These are phyloP conservation scores for Oidium heveae DNA, from an alignment of 2,329 filamentous ascomycete genomes.

Conservation along the genomic window DNA sequence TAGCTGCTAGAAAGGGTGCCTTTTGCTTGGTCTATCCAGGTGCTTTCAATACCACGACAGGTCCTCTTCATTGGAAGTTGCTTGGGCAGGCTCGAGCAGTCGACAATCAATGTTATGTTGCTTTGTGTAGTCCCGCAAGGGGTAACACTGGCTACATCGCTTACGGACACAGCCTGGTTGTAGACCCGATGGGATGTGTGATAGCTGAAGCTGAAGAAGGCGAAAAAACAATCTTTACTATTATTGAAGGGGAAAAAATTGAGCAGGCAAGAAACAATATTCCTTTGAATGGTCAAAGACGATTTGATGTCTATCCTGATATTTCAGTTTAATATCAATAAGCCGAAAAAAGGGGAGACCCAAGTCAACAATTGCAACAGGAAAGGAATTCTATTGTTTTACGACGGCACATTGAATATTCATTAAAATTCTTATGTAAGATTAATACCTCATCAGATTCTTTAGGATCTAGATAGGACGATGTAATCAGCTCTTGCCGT, in stretches of 20 bases:
- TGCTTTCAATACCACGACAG: constrained; percentile 91
- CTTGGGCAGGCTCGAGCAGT: constrained; percentile 61
- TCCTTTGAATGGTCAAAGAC: constrained; percentile 57
- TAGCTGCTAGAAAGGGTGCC: constrained; percentile 63
- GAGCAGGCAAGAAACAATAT: constrained; percentile 58
- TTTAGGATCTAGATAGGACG: too few relatives aligned
- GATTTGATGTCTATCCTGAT: constrained; percentile 92
- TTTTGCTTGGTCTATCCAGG: constrained; percentile 83
- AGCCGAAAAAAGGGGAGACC: background rate
- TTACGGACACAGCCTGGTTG: constrained; percentile 75
- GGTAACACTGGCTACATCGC: constrained; percentile 67
- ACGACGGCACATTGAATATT: too few relatives aligned
- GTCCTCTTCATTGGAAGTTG: constrained; percentile 74
- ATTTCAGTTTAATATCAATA: constrained; percentile 22
- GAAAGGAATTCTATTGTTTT: too few relatives aligned
- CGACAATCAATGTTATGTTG: constrained; percentile 89
- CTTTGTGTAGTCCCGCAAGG: constrained; percentile 70
- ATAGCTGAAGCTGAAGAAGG: constrained; percentile 52
- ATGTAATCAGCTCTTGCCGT: too few relatives aligned
- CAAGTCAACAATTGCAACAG: too few relatives aligned
- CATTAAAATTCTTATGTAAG: too few relatives aligned
- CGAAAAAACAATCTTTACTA: constrained; percentile 51
- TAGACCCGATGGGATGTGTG: constrained; percentile 70
- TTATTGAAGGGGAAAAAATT: constrained; percentile 43
- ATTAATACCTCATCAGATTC: too few relatives aligned